Evolutionary conservation across 2,329 filamentous ascomycete species (phyloP), one percentile per base, ranked within the genome.

Genomic region (Penicillium sp.): DNA sequence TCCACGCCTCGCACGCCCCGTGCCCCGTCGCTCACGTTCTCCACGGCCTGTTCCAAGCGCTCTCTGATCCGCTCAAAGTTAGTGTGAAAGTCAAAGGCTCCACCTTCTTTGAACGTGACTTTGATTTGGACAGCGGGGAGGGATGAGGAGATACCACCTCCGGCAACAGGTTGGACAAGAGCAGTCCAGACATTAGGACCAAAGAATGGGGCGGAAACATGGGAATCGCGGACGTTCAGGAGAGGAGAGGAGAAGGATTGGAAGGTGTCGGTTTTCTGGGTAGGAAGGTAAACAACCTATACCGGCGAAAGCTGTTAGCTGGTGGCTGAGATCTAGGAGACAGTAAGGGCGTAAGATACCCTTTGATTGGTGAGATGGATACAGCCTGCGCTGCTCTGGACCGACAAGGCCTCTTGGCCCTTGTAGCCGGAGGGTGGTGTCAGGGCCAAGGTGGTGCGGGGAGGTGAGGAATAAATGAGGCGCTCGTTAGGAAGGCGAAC

Each of bases 61-160:
- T 96, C 93, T 73, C 92, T 93, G 65, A 97, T 87, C 58, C 90
- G 84, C 70, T 96, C 92, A 72, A 93, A 97, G 55, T 86, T 86
- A 54, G 87, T 85, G 70, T 93, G 89, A 73, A 96, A 98, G 68
- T 97, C 93, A 75, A 90, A 95, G 60, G 93, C 93, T n/a, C 94
- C 94, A 46, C 94, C 94, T 64, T 98, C 93, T 73, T 93, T 93
- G 82, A 98, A 98, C 25, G 89, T 93, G 70, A 97, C 84, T 74
- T 91, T 93, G 67, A 96, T 77, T 70, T 95, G 92, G 46, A 97
- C 82, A 30, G 88, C 87, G 19, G 89, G 84, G 63, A 92, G 84
- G 25, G 89, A 82, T 5, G 89, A 79, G 0, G 93, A 91, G 54
- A 97, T 91, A 53, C 92, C 91, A 40, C 95, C 95, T 38, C 91